Base-by-base conservation (phyloP, 2,329 filamentous ascomycete genomes). In the Herpotrichia juniperi region DNA sequence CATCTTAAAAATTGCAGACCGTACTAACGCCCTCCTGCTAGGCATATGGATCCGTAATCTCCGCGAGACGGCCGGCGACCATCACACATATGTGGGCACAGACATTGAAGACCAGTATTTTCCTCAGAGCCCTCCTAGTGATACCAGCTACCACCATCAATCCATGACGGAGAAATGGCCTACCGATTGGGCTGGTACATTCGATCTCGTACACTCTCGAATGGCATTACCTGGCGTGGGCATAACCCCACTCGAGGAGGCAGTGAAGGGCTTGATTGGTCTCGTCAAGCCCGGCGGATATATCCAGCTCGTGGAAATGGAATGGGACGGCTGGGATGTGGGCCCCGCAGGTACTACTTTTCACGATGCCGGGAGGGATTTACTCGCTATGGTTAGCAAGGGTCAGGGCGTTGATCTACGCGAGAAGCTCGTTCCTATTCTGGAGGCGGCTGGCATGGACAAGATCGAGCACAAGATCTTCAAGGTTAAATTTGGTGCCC, bases 131-230 rank as follows among this genome's bases (percentile, higher is more conserved):
- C n/a, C n/a, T n/a, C n/a, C n/a, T n/a, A n/a, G n/a, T n/a, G n/a
- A n/a, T n/a, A n/a, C n/a, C n/a, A n/a, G n/a, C n/a, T n/a, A n/a
- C n/a, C n/a, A n/a, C n/a, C n/a, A n/a, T n/a, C n/a, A n/a, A n/a
- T n/a, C n/a, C n/a, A n/a, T n/a, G n/a, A n/a, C n/a, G 28, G 44
- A 57, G 30, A 24, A 51, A 2, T 59, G 58, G 50, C 56, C 56
- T 1, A 22, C 22, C 26, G 45, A 48, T 5, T 57, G 56, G 54
- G 35, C 54, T 3, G 46, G 32, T 14, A 39, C 46, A 8, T 59
- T 59, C 34, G 58, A 58, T 22, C 42, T 61, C 14, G 58, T 59
- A 25, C 58, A 59, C 43, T 57, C 51, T 19, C 56, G 54, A 7
- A 34, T 59, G 25, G 58, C 52, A 9, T 46, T 61, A 4, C 51